Evolutionary conservation across 106 monocot species (phyloP), one percentile per base, ranked within the genome.

Genomic region (Dioscorea dumetorum): DNA sequence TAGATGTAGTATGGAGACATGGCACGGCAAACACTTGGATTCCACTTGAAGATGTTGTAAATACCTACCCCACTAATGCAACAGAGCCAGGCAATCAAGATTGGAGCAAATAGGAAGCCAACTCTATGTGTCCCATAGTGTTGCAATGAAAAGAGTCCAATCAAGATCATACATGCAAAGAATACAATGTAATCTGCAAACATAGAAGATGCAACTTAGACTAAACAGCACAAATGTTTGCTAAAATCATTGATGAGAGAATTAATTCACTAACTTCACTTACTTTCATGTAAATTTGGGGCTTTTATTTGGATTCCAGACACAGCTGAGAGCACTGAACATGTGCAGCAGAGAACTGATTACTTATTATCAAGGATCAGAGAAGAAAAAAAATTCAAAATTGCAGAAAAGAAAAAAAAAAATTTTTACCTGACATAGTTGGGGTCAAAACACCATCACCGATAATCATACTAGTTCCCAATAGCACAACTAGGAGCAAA

Each of bases 361-460:
- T 22, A 51, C 0, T 18, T 35, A 65, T 24, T 34, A 69, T 2
- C 23, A 58, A 28, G 9, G 60, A 71, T 24, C 23, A 4, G 19
- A 49, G 13, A 49, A 66, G 20, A 57, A 66, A 0, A 4, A 67
- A 24, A 49, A 12, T 20, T 34, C 19, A 20, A 8, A 54, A n/a
- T 12, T 22, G 59, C 22, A 23, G 59, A 22, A 19, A 59, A 5
- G 18, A 21, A 22, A 16, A 61, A 6, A 22, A 18, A 52, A 2
- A 0, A 49, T 31, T n/a, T 57, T 16, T 84, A 94, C 93, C 93
- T 80, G 93, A 86, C 84, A 94, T 87, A 10, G 86, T 60, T 58
- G 90, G 90, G 4, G 90, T 94, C 66, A 94, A 64, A 19, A 87
- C 73, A 54, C 93, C 93, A 76, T 94, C 93, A 33, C 84, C 87